phyloP scores from a whole-genome alignment of 1,139 yeast genomes.

The Blastobotrys capitulatus region DNA sequence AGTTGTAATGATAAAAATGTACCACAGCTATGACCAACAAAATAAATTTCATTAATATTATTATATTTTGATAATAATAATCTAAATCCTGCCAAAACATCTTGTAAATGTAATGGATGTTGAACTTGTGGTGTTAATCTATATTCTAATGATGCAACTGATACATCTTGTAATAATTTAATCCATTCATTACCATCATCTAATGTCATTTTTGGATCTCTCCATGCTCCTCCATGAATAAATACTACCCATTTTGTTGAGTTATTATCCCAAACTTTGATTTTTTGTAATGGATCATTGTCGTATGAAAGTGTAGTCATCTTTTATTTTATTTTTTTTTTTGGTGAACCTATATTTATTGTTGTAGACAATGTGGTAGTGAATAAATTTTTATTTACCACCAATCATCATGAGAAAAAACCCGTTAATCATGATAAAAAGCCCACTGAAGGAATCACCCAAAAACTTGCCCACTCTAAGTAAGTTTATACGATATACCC shows the following conservation, averaged over 20 bases:
- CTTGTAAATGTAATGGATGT: slow-evolving; percentile 62
- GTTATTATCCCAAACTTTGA: slow-evolving; percentile 4
- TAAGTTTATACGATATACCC: too few relatives aligned
- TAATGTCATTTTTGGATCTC: slow-evolving; percentile 58
- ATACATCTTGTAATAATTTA: slow-evolving; percentile 13
- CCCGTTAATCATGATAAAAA: too few relatives aligned
- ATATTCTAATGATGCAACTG: slow-evolving; percentile 52
- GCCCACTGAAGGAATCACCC: too few relatives aligned
- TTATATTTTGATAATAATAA: slow-evolving; percentile 24
- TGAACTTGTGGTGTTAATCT: slow-evolving; percentile 56
- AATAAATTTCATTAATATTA: slow-evolving; percentile 33
- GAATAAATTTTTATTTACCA: too few relatives aligned
- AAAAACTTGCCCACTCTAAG: too few relatives aligned
- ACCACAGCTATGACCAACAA: slow-evolving; percentile 82
- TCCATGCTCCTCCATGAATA: slow-evolving; percentile 91
- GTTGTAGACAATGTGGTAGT: too few relatives aligned
- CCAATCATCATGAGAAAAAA: too few relatives aligned
- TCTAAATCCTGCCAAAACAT: slow-evolving; percentile 45
- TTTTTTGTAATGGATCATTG: slow-evolving; percentile 13
- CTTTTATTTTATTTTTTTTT: background rate
- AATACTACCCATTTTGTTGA: slow-evolving; percentile 39
- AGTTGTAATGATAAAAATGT: slow-evolving; percentile 60
- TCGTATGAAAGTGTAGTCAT: background rate
- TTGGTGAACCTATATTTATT: too few relatives aligned
- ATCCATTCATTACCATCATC: slow-evolving; percentile 48